Percentiles rank a stretch among this genome's conserved stretches.
Conservation (phyloP, 148 eudicot species). For the Diospyros lotus region DNA sequence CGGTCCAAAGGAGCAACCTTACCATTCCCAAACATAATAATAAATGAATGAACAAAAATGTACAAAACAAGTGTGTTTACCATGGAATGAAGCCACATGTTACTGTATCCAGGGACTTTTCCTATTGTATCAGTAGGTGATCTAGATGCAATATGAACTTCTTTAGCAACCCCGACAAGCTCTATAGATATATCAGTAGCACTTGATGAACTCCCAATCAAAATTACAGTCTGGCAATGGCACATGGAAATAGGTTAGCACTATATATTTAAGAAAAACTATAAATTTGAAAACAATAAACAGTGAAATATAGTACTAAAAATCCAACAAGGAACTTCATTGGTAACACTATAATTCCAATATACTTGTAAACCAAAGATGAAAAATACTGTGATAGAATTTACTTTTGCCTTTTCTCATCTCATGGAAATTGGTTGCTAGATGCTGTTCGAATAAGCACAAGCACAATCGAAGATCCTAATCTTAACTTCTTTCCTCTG, state of each 20-base stretch:
- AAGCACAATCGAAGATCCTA: neutral
- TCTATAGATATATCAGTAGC: constrained; percentile 80
- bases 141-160: constrained; percentile 87
- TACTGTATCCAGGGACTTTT: constrained; percentile 52
- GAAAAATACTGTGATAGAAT: neutral
- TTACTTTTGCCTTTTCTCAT: neutral
- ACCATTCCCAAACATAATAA: no score
- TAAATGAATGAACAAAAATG: no score
- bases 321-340: neutral
- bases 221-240: constrained; percentile 56
- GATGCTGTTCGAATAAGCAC: neutral
- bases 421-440: neutral
- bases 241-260: neutral
- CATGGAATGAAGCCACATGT: constrained; percentile 85
- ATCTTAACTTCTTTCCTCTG: neutral
- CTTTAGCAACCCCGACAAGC: constrained; percentile 65
- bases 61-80: constrained; percentile 35
- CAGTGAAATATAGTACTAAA: neutral
- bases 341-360: neutral
- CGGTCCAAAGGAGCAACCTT: no score
- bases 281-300: neutral
- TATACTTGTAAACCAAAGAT: neutral
- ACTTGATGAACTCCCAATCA: constrained; percentile 87
- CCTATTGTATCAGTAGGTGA: constrained; percentile 33
- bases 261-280: neutral